Conservation (phyloP, 495 filamentous ascomycete genomes). For the Daldinia concentrica region DNA sequence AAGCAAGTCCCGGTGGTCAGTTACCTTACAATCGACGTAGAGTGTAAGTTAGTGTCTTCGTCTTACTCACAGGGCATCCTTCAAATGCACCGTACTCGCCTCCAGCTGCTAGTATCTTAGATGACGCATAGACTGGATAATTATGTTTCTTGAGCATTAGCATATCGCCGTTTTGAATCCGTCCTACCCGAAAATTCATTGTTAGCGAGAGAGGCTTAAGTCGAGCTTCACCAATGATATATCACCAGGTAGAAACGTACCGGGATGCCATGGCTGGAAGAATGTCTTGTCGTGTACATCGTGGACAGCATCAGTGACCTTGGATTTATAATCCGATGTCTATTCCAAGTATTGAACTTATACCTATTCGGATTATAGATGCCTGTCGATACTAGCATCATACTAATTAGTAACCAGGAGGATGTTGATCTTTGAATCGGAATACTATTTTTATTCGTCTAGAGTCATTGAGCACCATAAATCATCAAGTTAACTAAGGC, state of each 20-base stretch:
- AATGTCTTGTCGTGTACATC: neutral
- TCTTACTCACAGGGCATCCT: neutral
- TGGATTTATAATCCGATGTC: too few species aligned
- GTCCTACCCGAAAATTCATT: neutral
- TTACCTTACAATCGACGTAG: neutral
- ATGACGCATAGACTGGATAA: neutral
- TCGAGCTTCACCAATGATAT: too few species aligned
- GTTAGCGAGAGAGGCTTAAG: neutral
- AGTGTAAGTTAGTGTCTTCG: neutral
- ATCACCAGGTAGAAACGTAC: neutral
- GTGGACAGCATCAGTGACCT: neutral
- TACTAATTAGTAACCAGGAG: neutral
- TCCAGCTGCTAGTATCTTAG: neutral
- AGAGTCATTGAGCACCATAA: neutral
- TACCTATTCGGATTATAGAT: too few species aligned
- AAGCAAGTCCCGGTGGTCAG: neutral
- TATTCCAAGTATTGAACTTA: too few species aligned
- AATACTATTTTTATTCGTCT: neutral
- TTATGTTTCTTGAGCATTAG: neutral
- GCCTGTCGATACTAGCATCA: neutral
- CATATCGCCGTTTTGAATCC: neutral
- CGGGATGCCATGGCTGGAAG: neutral
- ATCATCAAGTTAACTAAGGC: neutral
- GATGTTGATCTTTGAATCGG: neutral
- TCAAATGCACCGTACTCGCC: neutral